Percentiles rank a stretch among this genome's conserved stretches.
Conservation (phyloP, 2,329 filamentous ascomycete genomes). For the Nemania bipapillata region DNA sequence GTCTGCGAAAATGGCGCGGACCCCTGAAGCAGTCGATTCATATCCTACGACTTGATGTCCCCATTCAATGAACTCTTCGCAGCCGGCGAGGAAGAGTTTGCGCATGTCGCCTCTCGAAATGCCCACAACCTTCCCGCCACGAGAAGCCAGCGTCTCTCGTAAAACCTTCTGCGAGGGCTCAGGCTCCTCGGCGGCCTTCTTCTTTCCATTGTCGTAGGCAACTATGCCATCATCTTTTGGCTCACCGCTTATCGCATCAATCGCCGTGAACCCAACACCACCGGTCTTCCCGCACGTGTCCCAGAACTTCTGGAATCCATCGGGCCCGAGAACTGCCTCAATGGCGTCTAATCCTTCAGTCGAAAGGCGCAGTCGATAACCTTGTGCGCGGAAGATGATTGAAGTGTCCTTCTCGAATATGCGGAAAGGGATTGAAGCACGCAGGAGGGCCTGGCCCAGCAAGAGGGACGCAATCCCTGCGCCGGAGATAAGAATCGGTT, state of each 20-base stretch:
- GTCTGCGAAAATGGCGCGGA: conserved; percentile 68
- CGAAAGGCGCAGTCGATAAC: conserved; percentile 57
- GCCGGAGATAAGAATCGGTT: conserved; percentile 58
- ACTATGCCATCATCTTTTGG: conserved; percentile 42
- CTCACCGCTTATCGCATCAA: conserved; percentile 66
- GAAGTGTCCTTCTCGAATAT: conserved; percentile 67
- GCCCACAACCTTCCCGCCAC: conserved; percentile 69
- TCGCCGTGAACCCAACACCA: conserved; percentile 61
- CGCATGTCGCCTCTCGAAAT: conserved; percentile 73
- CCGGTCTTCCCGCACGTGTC: conserved; percentile 69
- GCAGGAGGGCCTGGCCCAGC: conserved; percentile 57
- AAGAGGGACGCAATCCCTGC: conserved; percentile 58
- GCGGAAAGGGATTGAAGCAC: conserved; percentile 60
- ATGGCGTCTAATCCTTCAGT: conserved; percentile 63
- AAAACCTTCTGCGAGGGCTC: conserved; percentile 3
- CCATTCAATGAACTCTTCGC: conserved; percentile 67
- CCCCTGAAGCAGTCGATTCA: conserved; percentile 64
- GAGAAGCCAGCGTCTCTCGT: conserved; percentile 57
- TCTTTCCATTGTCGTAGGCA: background rate
- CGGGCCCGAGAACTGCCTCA: conserved; percentile 64
- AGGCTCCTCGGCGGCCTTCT: conserved; percentile 27
- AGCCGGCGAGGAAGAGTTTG: conserved; percentile 65
- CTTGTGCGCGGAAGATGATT: conserved; percentile 67
- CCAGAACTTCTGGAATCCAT: conserved; percentile 66
- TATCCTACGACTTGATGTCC: conserved; percentile 67